Evolutionary conservation across 2,329 filamentous ascomycete genomes (phyloP).

Genomic region (Aspergillus fructus): DNA sequence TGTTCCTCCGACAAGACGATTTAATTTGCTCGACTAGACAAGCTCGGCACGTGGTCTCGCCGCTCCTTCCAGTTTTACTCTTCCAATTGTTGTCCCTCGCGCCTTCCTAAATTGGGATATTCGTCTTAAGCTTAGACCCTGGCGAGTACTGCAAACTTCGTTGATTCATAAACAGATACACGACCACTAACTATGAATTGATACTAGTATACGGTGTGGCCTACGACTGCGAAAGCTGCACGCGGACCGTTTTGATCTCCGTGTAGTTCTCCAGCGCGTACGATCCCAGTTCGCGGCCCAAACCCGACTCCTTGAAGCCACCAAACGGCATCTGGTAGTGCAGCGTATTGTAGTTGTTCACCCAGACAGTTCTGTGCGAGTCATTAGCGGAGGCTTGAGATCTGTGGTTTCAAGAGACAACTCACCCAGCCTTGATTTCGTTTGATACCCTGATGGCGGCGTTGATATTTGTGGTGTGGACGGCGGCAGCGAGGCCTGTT

Average conservation of each 20-base stretch:
- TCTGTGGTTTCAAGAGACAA: slow-evolving; percentile 49
- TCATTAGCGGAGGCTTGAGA: slow-evolving; percentile 1
- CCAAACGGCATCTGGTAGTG: slow-evolving; percentile 28
- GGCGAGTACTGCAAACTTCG: too few species aligned
- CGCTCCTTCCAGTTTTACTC: too few species aligned
- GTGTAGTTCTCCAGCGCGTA: slow-evolving; percentile 47
- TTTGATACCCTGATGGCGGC: slow-evolving; percentile 71
- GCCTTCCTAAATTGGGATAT: too few species aligned
- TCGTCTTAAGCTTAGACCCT: too few species aligned
- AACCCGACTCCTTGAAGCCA: slow-evolving; percentile 44
- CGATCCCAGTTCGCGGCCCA: slow-evolving; percentile 43
- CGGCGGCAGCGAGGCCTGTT: slow-evolving; percentile 71
- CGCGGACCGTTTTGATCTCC: slow-evolving; percentile 40
- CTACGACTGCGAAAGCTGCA: background rate
- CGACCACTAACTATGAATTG: background rate
- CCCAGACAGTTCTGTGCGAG: slow-evolving; percentile 53
- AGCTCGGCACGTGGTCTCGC: too few species aligned
- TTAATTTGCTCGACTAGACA: too few species aligned
- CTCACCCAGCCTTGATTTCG: slow-evolving; percentile 56
- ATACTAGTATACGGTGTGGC: background rate
- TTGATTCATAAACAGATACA: too few species aligned
- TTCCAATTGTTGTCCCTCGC: too few species aligned
- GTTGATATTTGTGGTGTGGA: slow-evolving; percentile 77
- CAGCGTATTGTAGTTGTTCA: slow-evolving; percentile 71
- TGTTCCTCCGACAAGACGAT: too few species aligned